Base-by-base conservation (phyloP, 2,329 filamentous ascomycete genomes). In the Aspergillus chevalieri region DNA sequence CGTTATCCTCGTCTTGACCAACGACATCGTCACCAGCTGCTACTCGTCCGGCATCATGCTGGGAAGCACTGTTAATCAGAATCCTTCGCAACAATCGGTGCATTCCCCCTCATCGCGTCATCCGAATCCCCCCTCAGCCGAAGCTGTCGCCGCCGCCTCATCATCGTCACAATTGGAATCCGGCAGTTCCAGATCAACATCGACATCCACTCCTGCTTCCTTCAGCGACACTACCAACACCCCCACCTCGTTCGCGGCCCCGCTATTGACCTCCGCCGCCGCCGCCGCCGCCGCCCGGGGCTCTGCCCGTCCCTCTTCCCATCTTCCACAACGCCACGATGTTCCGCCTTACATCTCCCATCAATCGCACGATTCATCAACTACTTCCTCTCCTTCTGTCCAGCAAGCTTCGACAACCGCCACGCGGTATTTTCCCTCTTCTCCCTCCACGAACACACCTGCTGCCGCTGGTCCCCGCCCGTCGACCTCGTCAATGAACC, bases 21-120 rank as follows among this genome's bases (percentile, higher is more conserved):
- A 30, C 26, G 26, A 30, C 12, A 30, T 30, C 8, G 6, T 3
- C 14, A 36, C 15, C 34, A 60, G 78, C 81, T 62, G 80, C 83
- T 72, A 85, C 86, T 72, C 26, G 26, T 81, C 83, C 75, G 82
- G 78, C 74, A 86, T 84, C 78, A 86, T 89, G 75, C 74, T 79
- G 62, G 75, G 74, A 69, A 70, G 69, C 57, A 65, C 71, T 60
- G 61, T 17, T 19, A 41, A 12, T 21, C 17, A 41, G 59, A 65
- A 64, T 54, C 47, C 62, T n/a, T 59, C 62, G 46, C 73, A 75
- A 61, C 68, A 69, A 36, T 56, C 62, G 2, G 10, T 19, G 44
- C 66, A 65, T 62, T 62, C 61, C 44, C 57, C 64, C 44, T 60
- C 59, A 36, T 56, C 59, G 52, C 59, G 52, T 44, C 42, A 56